Evolutionary conservation across 108 stramenopile species (phyloP).

Genomic region (Cafeteria roenbergensis): DNA sequence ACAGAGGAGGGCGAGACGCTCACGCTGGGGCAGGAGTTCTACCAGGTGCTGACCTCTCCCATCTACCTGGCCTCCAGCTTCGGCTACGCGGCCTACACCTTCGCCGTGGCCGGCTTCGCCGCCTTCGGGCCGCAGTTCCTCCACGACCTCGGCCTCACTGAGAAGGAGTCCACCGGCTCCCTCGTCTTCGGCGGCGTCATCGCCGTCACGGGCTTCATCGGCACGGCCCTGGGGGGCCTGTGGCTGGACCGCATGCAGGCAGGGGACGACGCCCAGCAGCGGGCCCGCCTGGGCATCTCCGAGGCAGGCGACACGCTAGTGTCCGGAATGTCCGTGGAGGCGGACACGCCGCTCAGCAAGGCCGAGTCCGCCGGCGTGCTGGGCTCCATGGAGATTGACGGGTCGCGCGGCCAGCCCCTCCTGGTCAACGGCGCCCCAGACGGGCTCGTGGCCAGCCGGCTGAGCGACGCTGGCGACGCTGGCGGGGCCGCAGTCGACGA

Average conservation of each 20-base stretch:
- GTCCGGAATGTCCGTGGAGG: too few species aligned
- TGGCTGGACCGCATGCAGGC: constrained; percentile 19
- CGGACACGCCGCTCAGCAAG: too few species aligned
- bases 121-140: constrained; percentile 35
- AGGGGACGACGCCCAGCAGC: too few species aligned
- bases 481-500: too few species aligned
- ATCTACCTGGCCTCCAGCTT: constrained; percentile 22
- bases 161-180: constrained; percentile 14
- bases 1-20: neutral
- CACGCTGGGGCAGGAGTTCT: constrained; percentile 11
- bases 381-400: too few species aligned
- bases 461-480: too few species aligned
- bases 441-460: too few species aligned
- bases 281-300: too few species aligned
- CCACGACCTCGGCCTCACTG: constrained; percentile 21
- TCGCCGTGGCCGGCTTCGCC: constrained; percentile 20
- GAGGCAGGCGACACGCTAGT: too few species aligned
- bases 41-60: constrained; percentile 5
- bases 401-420: too few species aligned
- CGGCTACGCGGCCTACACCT: constrained; percentile 28
- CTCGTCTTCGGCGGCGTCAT: constrained; percentile 29
- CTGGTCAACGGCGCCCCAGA: too few species aligned
- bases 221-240: constrained; percentile 33
- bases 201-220: constrained; percentile 27
- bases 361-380: too few species aligned